Conservation (phyloP, 2,329 filamentous ascomycete species). For the Fusarium praegraminearum region DNA sequence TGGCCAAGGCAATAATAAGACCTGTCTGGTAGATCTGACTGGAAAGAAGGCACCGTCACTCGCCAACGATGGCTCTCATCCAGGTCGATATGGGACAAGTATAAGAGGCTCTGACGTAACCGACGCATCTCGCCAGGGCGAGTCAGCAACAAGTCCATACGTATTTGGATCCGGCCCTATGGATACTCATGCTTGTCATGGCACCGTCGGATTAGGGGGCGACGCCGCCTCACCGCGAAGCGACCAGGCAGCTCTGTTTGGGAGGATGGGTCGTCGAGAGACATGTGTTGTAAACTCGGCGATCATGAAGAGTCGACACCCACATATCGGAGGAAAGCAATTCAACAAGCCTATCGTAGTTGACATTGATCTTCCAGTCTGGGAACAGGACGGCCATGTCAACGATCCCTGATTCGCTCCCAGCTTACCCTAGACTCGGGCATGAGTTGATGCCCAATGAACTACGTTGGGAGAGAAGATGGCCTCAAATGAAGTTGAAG, state of each 20-base stretch:
- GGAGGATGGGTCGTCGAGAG: conserved; percentile 66
- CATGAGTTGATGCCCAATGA: conserved; percentile 45
- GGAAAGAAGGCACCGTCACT: conserved; percentile 56
- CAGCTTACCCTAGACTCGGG: conserved; percentile 35
- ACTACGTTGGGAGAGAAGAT: conserved; percentile 9
- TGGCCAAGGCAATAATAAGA: conserved; percentile 65
- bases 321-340: conserved; percentile 69
- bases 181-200: conserved; percentile 42
- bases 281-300: conserved; percentile 86
- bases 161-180: conserved; percentile 26
- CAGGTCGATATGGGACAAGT: conserved; percentile 13
- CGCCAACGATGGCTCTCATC: conserved; percentile 60
- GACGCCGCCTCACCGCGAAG: conserved; percentile 57
- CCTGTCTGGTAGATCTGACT: conserved; percentile 73
- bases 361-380: conserved; percentile 77
- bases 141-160: conserved; percentile 8
- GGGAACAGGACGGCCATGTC: conserved; percentile 37
- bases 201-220: conserved; percentile 54
- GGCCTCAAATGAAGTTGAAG: conserved; percentile 25
- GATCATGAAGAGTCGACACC: conserved; percentile 76
- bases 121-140: background rate
- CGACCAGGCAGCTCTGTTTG: conserved; percentile 56
- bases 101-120: conserved; percentile 16
- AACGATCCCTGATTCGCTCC: conserved; percentile 22
- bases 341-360: conserved; percentile 88